A percentile compares a stretch with the other conserved stretches of the same genome.
phyloP scores from a whole-genome alignment of 768 basidiomycete genomes.

The Mycena indigotica region DNA sequence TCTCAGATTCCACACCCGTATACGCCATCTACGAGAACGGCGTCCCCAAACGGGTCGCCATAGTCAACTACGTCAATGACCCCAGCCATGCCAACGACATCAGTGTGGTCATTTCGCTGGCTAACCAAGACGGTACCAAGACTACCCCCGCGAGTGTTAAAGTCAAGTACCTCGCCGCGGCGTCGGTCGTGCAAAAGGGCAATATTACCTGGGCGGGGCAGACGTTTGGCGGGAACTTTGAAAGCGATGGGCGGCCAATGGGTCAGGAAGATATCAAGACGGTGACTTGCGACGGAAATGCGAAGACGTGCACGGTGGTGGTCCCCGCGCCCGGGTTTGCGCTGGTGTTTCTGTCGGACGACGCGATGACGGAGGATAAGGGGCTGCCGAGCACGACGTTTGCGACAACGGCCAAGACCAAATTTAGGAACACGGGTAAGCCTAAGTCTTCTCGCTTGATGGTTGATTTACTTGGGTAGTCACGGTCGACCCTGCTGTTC shows the following conservation, averaged over 20 bases:
- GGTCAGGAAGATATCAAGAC: constrained; percentile 58
- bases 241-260: constrained; percentile 66
- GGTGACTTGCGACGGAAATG: constrained; percentile 56
- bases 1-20: constrained; percentile 58
- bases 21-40: constrained; percentile 78
- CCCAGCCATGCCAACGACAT: constrained; percentile 54
- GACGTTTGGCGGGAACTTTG: constrained; percentile 63
- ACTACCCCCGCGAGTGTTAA: constrained; percentile 43
- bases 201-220: constrained; percentile 80
- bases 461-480: constrained; percentile 21
- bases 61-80: constrained; percentile 75
- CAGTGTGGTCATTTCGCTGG: constrained; percentile 50
- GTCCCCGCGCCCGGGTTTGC: constrained; percentile 75
- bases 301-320: constrained; percentile 57
- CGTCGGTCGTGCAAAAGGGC: constrained; percentile 56
- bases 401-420: constrained; percentile 59
- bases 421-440: constrained; percentile 46
- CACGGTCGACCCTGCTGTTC: constrained; percentile 51
- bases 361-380: constrained; percentile 35
- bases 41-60: constrained; percentile 57
- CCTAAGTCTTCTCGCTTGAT: background rate
- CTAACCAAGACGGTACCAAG: no score
- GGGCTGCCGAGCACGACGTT: constrained; percentile 47
- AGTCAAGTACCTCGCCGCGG: constrained; percentile 56
- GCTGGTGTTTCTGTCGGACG: constrained; percentile 65